Conservation (phyloP, 768 basidiomycete species). For the Lentinula sp. region DNA sequence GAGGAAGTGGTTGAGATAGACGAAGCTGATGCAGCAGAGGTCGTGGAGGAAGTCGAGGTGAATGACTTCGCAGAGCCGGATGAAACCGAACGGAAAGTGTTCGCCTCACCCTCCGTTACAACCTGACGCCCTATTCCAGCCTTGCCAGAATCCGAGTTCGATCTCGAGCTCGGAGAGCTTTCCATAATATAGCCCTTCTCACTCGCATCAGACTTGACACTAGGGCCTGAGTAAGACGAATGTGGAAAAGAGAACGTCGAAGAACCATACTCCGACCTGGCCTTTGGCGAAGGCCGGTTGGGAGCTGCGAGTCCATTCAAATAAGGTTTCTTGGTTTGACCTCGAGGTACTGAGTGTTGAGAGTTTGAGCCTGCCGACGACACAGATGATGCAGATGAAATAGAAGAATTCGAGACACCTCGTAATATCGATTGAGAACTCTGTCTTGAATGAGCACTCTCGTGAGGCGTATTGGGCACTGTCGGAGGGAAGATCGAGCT, state of each 20-base stretch:
- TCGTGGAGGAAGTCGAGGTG: slow-evolving; percentile 29
- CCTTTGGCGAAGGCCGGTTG: slow-evolving; percentile 12
- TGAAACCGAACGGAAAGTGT: neutral
- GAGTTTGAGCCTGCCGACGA: slow-evolving; percentile 17
- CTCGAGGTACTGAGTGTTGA: neutral
- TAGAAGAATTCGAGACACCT: slow-evolving; percentile 1
- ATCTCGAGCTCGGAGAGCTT: neutral
- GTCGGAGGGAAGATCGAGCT: slow-evolving; percentile 12
- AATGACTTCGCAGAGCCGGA: slow-evolving; percentile 2
- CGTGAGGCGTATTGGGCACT: slow-evolving; percentile 22
- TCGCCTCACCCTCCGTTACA: neutral
- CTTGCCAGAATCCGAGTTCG: neutral
- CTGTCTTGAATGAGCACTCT: slow-evolving; percentile 15
- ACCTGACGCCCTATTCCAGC: neutral
- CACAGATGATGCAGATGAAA: slow-evolving; percentile 17
- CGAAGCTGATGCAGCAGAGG: slow-evolving; percentile 22
- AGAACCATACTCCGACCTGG: slow-evolving; percentile 12
- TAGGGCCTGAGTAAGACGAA: neutral
- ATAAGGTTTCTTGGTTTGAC: slow-evolving; percentile 4
- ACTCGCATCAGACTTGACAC: neutral
- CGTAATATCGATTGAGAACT: slow-evolving; percentile 15
- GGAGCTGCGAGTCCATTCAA: slow-evolving; percentile 9
- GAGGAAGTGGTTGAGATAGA: slow-evolving; percentile 34
- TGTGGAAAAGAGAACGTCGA: slow-evolving; percentile 4
- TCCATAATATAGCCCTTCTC: neutral